Percentiles rank a stretch among this genome's conserved stretches.
Evolutionary conservation across 805 yeast genomes (phyloP).

Genomic region (Martiniozyma abietophila): DNA sequence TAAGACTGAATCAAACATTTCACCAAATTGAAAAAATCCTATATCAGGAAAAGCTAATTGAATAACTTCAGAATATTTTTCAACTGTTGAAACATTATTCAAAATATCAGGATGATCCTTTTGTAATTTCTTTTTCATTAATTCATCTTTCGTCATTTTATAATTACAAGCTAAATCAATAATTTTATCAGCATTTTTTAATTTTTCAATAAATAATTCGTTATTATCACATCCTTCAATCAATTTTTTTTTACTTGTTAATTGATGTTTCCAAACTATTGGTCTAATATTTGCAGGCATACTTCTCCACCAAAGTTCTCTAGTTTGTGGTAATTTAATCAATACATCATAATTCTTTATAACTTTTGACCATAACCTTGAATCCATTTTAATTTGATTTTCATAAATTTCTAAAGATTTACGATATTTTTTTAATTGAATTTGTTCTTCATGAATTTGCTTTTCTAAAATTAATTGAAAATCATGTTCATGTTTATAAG

Average conservation of each 20-base stretch:
- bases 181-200: conserved; percentile 15
- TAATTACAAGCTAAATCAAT: conserved; percentile 25
- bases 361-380: conserved; percentile 33
- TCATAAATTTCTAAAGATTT: conserved; percentile 25
- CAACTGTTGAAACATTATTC: conserved; percentile 15
- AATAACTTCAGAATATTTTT: conserved; percentile 17
- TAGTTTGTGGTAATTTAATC: conserved; percentile 29
- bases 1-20: conserved; percentile 22
- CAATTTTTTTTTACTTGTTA: conserved; percentile 29
- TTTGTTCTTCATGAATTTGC: conserved; percentile 33
- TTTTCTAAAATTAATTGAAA: conserved; percentile 35
- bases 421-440: conserved; percentile 25
- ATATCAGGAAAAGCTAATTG: conserved; percentile 23
- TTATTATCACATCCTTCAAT: conserved; percentile 10
- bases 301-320: conserved; percentile 58
- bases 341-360: conserved; percentile 28
- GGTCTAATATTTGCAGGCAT: conserved; percentile 36
- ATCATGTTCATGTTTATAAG: conserved; percentile 43
- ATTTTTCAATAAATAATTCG: conserved; percentile 4
- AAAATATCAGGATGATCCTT: conserved; percentile 9
- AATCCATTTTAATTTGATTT: conserved; percentile 30
- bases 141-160: conserved; percentile 15
- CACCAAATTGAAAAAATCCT: conserved; percentile 23
- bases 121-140: conserved; percentile 12
- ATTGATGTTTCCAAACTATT: conserved; percentile 41